A percentile compares a stretch with the other conserved stretches of the same genome.
phyloP scores from a whole-genome alignment of 2,329 filamentous ascomycete genomes.

The Fusarium devonianum region DNA sequence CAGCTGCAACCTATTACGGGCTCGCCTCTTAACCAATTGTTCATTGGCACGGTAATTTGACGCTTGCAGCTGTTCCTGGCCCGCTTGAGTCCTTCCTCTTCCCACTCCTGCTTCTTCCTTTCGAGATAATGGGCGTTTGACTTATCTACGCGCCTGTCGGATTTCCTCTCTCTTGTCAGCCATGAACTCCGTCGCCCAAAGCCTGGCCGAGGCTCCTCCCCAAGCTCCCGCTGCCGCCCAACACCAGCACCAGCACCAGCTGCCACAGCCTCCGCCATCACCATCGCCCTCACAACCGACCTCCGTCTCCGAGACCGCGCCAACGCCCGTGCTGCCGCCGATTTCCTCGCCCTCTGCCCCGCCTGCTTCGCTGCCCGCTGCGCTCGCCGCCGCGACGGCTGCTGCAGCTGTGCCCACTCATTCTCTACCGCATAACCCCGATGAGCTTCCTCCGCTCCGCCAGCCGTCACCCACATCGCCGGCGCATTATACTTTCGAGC shows the following conservation, averaged over 20 bases:
- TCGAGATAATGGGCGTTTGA: conserved; percentile 42
- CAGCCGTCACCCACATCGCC: conserved; percentile 40
- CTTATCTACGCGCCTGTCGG: conserved; percentile 18
- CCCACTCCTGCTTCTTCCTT: conserved; percentile 7
- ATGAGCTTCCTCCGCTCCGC: conserved; percentile 40
- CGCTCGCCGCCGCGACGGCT: conserved; percentile 32
- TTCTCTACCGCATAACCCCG: conserved; percentile 35
- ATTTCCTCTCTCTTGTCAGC: conserved; percentile 26
- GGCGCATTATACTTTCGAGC: conserved; percentile 41
- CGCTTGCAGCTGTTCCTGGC: conserved; percentile 14
- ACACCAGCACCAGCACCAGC: conserved; percentile 29
- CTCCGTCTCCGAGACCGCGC: conserved; percentile 37
- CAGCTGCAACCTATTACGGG: conserved; percentile 8
- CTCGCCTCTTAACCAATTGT: conserved; percentile 7
- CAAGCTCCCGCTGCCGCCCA: conserved; percentile 31
- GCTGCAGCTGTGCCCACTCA: conserved; percentile 33
- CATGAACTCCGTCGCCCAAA: conserved; percentile 51
- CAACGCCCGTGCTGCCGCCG: conserved; percentile 36
- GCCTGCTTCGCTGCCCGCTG: conserved; percentile 37
- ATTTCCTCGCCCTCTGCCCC: conserved; percentile 41
- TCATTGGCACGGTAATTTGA: conserved; percentile 20
- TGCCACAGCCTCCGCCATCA: conserved; percentile 37
- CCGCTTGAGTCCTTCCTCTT: conserved; percentile 13
- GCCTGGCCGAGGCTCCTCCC: conserved; percentile 44
- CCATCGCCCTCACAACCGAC: conserved; percentile 40